phyloP scores from a whole-genome alignment of 2,329 filamentous ascomycete genomes.

The Helotiales sp. region DNA sequence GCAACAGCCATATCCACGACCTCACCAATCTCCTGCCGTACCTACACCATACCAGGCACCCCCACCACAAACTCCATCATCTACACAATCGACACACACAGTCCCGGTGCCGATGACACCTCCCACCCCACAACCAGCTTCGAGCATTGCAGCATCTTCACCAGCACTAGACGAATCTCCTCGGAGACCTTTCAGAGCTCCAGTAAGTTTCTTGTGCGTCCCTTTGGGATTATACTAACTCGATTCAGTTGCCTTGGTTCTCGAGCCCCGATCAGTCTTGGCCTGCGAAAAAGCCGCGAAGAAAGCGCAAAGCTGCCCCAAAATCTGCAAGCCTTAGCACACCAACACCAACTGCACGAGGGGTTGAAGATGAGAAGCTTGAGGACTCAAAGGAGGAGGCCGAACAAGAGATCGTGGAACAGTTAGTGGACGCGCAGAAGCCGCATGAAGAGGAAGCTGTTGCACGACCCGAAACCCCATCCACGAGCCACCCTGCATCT shows the following conservation, averaged over 20 bases:
- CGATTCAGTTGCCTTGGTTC: constrained; percentile 60
- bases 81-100: constrained; percentile 42
- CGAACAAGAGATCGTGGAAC: constrained; percentile 5
- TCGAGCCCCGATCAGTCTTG: constrained; percentile 58
- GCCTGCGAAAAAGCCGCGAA: constrained; percentile 50
- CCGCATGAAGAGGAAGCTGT: constrained; percentile 33
- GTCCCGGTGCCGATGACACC: constrained; percentile 48
- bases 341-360: background rate
- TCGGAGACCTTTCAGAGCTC: constrained; percentile 51
- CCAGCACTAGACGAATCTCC: constrained; percentile 36
- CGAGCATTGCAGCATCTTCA: constrained; percentile 37
- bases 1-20: constrained; percentile 50
- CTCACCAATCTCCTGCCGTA: constrained; percentile 57
- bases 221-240: constrained; percentile 37
- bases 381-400: constrained; percentile 24
- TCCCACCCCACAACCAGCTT: constrained; percentile 49
- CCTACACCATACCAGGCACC: constrained; percentile 61
- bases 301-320: constrained; percentile 48
- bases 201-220: constrained; percentile 50
- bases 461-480: constrained; percentile 53
- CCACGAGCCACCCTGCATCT: constrained; percentile 47
- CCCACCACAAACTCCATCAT: constrained; percentile 47
- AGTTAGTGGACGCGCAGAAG: background rate
- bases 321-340: constrained; percentile 26
- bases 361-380: background rate